These are phyloP conservation scores for Laetiporus sulphureus DNA, from an alignment of 1,284 basidiomycete genomes.

Conservation along the genomic window DNA sequence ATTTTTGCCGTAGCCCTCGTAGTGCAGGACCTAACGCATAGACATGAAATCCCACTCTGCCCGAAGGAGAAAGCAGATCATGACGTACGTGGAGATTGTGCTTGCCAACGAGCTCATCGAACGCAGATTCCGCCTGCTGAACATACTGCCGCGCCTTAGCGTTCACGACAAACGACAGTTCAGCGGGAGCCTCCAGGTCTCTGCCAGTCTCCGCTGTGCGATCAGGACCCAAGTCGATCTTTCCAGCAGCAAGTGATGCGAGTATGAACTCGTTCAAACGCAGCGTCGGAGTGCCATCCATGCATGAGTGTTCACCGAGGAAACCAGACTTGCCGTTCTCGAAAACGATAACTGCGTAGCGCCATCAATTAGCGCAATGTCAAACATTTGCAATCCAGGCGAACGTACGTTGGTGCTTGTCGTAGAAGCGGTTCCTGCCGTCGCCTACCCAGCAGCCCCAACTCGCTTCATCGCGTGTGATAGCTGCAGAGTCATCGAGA, in stretches of 20 bases:
- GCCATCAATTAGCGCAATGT: slow-evolving; percentile 3
- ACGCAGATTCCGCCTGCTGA: slow-evolving; percentile 52
- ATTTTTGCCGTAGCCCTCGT: slow-evolving; percentile 88
- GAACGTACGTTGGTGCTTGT: slow-evolving; percentile 88
- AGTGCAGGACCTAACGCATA: slow-evolving; percentile 68
- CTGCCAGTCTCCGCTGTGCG: slow-evolving; percentile 35
- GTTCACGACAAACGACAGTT: slow-evolving; percentile 73
- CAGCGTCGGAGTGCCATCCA: slow-evolving; percentile 95
- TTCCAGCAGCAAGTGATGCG: slow-evolving; percentile 71
- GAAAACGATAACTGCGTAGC: slow-evolving; percentile 81
- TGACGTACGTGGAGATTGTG: slow-evolving; percentile 76
- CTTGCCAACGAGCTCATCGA: slow-evolving; percentile 69
- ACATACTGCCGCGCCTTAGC: slow-evolving; percentile 50
- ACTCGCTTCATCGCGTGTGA: slow-evolving; percentile 78
- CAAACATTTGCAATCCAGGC: slow-evolving; percentile 1
- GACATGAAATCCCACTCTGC: neutral
- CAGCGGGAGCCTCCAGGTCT: slow-evolving; percentile 51
- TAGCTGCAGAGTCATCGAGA: slow-evolving; percentile 76
- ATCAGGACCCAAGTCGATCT: slow-evolving; percentile 62
- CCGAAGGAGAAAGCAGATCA: neutral
- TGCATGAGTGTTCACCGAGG: slow-evolving; percentile 84
- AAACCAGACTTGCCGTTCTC: slow-evolving; percentile 94
- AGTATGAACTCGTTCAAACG: slow-evolving; percentile 94
- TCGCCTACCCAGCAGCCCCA: slow-evolving; percentile 91
- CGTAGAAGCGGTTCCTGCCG: slow-evolving; percentile 91